Base-by-base conservation (phyloP, 2,329 filamentous ascomycete species). In the Apiospora phragmitis region DNA sequence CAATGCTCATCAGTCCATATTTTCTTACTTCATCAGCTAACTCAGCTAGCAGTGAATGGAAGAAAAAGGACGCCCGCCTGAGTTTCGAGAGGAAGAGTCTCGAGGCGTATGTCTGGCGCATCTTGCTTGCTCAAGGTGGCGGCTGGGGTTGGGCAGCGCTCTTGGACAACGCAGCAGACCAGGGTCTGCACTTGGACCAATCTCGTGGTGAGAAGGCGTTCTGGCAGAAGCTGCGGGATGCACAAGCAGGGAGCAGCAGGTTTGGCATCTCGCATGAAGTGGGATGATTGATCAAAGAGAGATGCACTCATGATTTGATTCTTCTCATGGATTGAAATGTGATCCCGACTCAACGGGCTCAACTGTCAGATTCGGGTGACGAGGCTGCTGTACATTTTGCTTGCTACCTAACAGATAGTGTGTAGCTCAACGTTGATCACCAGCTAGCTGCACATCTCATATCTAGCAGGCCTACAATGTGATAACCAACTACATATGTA, bases 141-240 rank as follows among this genome's bases (percentile, higher is more conserved):
- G 55, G 65, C 38, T 67, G 65, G 65, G 65, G 65, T 67, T 67
- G 65, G 65, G 65, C 65, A 67, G 65, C 42, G 42, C 65, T 67
- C 42, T 67, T 67, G 38, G 38, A 67, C 65, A 67, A 67, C 65
- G 65, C 65, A 67, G 43, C 67, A 55, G 45, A 55, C 67, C 35
- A 51, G 67, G 67, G 67, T 49, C 45, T 38, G 43, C n/a, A 38
- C 67, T 49, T 51, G 43, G 66, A 41, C 67, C 67, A 68, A 68
- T 68, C 67, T 49, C 29, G n/a, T 49, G 18, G 42, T 49, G 32
- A 55, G 24, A 47, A 59, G 21, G 35, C 67, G 69, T 62, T 59
- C 67, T 69, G 70, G 66, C 47, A 68, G 67, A 45, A 59, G 51
- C 55, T 45, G 68, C 62, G 68, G 65, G 68, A 66, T 71, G 70